Percentiles rank a stretch among this genome's conserved stretches.
Evolutionary conservation across 768 basidiomycete genomes (phyloP).

Genomic region (Naematelia aurantialba): DNA sequence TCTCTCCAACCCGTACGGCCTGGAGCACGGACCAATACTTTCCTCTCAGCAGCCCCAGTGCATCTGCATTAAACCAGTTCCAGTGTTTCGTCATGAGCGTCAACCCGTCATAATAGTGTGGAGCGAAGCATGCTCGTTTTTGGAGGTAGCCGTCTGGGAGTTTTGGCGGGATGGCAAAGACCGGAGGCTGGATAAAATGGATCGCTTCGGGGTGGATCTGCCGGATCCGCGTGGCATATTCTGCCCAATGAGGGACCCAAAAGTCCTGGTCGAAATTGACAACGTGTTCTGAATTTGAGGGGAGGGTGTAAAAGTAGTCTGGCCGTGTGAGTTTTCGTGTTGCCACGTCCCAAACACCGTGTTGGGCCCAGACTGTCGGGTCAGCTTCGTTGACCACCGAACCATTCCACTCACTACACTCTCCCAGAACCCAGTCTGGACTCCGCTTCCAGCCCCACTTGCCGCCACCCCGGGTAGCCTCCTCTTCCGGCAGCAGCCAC

Average conservation of each 20-base stretch:
- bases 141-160: conserved; percentile 36
- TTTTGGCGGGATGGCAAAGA: conserved; percentile 41
- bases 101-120: conserved; percentile 50
- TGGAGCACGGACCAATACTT: conserved; percentile 53
- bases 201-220: conserved; percentile 45
- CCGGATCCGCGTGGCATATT: conserved; percentile 36
- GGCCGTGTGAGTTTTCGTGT: conserved; percentile 27
- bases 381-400: not conserved
- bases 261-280: conserved; percentile 42
- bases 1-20: conserved; percentile 76
- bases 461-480: conserved; percentile 52
- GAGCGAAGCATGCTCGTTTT: conserved; percentile 35
- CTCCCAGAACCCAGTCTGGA: conserved; percentile 46
- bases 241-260: conserved; percentile 37
- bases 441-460: conserved; percentile 68
- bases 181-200: conserved; percentile 47
- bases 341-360: conserved; percentile 47
- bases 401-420: conserved; percentile 44
- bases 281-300: conserved; percentile 11
- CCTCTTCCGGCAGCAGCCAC: conserved; percentile 32
- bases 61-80: conserved; percentile 68
- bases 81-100: conserved; percentile 50
- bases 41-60: conserved; percentile 82
- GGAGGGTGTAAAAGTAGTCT: conserved; percentile 37
- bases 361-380: conserved; percentile 48